phyloP scores from a whole-genome alignment of 805 yeast species.

The Kuraishia ogatae region DNA sequence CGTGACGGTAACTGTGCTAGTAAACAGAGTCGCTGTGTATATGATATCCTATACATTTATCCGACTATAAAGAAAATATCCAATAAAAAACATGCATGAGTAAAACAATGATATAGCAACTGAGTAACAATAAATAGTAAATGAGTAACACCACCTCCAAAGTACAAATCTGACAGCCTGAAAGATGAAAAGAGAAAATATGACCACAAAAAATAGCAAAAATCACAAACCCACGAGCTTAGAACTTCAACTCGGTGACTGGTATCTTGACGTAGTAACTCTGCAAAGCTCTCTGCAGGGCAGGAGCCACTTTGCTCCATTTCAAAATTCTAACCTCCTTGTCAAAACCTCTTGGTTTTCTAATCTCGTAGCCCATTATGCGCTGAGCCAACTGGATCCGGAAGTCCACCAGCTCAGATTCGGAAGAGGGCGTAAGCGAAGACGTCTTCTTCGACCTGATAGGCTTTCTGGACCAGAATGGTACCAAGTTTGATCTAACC shows the following conservation, averaged over 20 bases:
- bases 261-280: conserved; percentile 47
- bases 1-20: not conserved
- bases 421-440: conserved; percentile 3
- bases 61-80: not conserved
- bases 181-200: not conserved
- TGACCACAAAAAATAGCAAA: not conserved
- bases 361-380: conserved; percentile 52
- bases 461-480: conserved; percentile 58
- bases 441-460: conserved; percentile 33
- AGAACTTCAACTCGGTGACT: not conserved
- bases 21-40: not conserved
- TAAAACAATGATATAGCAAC: not conserved
- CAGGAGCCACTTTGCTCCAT: conserved; percentile 54
- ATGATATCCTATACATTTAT: not conserved
- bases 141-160: not conserved
- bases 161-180: not conserved
- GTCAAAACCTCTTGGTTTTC: conserved; percentile 63
- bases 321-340: conserved; percentile 55
- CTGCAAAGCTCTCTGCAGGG: conserved; percentile 54
- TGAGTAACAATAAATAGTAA: not conserved
- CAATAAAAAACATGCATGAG: not conserved
- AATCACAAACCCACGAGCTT: not conserved
- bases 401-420: conserved; percentile 17
- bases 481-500: conserved; percentile 55
- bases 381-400: conserved; percentile 51